Evolutionary conservation across 805 yeast genomes (phyloP), one percentile per base, ranked within the genome.

Genomic region (Wickerhamomyces canadensis): DNA sequence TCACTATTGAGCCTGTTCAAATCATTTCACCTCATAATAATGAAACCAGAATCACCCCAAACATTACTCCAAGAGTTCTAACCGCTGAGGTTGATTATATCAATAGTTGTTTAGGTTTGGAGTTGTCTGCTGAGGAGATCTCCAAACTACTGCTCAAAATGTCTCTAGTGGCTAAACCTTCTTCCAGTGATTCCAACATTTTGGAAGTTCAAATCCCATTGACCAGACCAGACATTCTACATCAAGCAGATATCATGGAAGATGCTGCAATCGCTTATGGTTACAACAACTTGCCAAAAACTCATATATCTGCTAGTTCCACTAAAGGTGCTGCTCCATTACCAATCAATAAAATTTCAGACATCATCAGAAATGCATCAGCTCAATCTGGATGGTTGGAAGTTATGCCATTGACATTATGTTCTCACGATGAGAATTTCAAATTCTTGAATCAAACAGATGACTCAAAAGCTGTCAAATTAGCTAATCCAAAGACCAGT

Each of bases 191-290:
- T 47, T 52, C 64, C 7, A 69, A 78, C 45, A 50, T 57, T 27
- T 35, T 57, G 23, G 60, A 60, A 29, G 57, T 75, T 27, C 57
- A 85, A 35, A 77, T 93, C 42, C 99, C 99, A 45, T 81, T 86
- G 54, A 93, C 98, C 27, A 84, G 99, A 70, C 80, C 98, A 10
- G 99, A 93, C 64, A 76, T 93, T 44, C 72, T 93, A 55, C 99
- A 93, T 64, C 95, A 87, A 60, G 91, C 98, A 72, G 99, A 93
- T 65, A 81, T 93, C 49, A 85, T 93, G 95, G 99, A 93, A 65
- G 99, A 93, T 62, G 96, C 91, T 34, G 98, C 96, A 33, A 83
- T 93, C 57, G 94, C 87, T 22, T 93, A 87, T 58, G 99, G 98
- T 40, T 93, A 83, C 72, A 84, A 89, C 66, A 87, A 85, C 59